phyloP scores from a whole-genome alignment of 495 filamentous ascomycete genomes.

The Neurospora terricola region DNA sequence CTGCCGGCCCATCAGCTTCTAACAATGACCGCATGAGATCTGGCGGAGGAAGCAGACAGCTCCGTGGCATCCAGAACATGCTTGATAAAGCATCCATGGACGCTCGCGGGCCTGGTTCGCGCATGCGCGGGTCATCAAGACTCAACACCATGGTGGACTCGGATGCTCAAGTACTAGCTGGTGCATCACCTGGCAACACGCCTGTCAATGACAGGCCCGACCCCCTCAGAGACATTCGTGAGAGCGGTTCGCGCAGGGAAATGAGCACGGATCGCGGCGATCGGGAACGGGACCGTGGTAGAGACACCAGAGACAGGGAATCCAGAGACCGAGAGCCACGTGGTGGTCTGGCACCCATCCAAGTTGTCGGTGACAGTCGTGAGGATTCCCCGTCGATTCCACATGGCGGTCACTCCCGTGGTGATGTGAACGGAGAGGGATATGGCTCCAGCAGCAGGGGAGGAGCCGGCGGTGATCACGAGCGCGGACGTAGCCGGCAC shows the following conservation, averaged over 20 bases:
- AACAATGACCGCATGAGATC: conserved; percentile 34
- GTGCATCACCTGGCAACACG: conserved; percentile 35
- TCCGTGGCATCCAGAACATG: conserved; percentile 42
- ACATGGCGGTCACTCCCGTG: not conserved
- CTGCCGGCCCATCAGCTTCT: conserved; percentile 37
- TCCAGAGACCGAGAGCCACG: not conserved
- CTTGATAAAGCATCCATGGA: conserved; percentile 33
- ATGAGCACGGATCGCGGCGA: conserved; percentile 7
- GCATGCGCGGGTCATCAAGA: conserved; percentile 22
- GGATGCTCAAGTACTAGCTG: conserved; percentile 38
- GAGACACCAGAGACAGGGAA: not conserved
- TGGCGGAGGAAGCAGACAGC: conserved; percentile 29
- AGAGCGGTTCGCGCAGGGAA: conserved; percentile 14
- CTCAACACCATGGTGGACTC: conserved; percentile 33
- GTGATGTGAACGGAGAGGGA: conserved; percentile 22
- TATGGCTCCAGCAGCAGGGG: conserved; percentile 18
- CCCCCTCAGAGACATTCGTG: conserved; percentile 15
- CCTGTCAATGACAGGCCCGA: conserved; percentile 35
- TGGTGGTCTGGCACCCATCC: conserved; percentile 15
- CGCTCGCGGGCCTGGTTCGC: conserved; percentile 20
- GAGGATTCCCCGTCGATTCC: conserved; percentile 2
- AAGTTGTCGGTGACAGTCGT: conserved; percentile 22
- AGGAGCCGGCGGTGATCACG: conserved; percentile 22
- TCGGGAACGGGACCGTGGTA: not conserved
- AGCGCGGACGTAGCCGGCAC: conserved; percentile 35